Evolutionary conservation across 139 green algal genomes (phyloP).

Genomic region (Chlorella sp.): DNA sequence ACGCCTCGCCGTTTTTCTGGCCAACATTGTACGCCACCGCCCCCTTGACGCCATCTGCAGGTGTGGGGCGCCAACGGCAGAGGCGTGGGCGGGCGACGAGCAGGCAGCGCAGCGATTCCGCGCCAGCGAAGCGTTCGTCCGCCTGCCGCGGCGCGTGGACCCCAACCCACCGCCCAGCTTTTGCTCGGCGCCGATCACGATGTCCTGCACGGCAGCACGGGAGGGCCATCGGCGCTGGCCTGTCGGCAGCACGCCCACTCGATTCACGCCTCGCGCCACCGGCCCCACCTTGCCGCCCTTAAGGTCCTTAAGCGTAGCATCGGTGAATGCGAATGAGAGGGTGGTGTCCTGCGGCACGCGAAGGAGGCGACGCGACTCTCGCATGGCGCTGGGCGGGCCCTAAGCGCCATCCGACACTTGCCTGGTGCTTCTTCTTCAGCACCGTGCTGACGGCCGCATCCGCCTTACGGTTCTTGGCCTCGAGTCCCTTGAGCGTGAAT

Average conservation of each 20-base stretch:
- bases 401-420: too few species aligned
- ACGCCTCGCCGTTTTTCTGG: neutral
- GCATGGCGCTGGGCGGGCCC: too few species aligned
- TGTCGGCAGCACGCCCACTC: too few species aligned
- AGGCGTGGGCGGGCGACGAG: too few species aligned
- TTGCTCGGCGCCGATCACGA: conserved; percentile 21
- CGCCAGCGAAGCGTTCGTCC: too few species aligned
- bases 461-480: neutral
- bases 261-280: too few species aligned
- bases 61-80: neutral
- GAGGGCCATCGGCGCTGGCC: too few species aligned
- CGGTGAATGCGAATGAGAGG: conserved; percentile 20
- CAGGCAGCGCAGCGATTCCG: too few species aligned
- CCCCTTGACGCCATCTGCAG: conserved; percentile 34
- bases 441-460: neutral
- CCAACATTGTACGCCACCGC: conserved; percentile 15
- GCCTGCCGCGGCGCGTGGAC: too few species aligned
- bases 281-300: conserved; percentile 2
- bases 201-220: neutral
- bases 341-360: too few species aligned
- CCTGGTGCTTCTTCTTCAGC: conserved; percentile 30
- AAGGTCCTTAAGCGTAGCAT: conserved; percentile 22
- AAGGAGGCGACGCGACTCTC: too few species aligned
- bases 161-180: conserved; percentile 5
- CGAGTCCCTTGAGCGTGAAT: conserved; percentile 15